Conservation (phyloP, 2,329 filamentous ascomycete species). For the Pochonia chlamydosporia region DNA sequence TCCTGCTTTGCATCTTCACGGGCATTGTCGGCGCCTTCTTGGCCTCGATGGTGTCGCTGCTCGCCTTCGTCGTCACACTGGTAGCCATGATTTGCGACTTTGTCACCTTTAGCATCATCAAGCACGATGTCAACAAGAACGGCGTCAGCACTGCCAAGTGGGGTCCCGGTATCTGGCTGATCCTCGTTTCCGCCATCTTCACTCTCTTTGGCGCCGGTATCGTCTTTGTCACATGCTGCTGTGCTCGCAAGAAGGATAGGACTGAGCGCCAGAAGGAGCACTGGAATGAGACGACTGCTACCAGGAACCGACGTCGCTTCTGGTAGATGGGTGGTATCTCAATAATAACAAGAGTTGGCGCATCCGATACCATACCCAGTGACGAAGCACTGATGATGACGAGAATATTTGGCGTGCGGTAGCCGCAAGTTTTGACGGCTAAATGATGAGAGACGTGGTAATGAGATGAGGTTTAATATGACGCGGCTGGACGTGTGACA, state of each 20-base stretch:
- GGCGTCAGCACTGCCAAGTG: conserved; percentile 40
- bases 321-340: conserved; percentile 9
- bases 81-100: conserved; percentile 51
- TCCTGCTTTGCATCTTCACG: conserved; percentile 47
- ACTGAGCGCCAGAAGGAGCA: conserved; percentile 18
- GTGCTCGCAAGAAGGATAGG: conserved; percentile 33
- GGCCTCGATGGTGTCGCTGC: conserved; percentile 42
- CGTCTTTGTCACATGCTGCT: conserved; percentile 58
- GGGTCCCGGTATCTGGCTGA: conserved; percentile 52
- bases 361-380: no score
- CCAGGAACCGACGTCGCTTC: conserved; percentile 10
- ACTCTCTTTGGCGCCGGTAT: conserved; percentile 49
- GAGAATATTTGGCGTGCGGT: no score
- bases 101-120: conserved; percentile 48
- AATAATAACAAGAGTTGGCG: no score
- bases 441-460: no score
- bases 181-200: conserved; percentile 49
- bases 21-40: conserved; percentile 47
- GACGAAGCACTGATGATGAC: no score
- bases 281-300: conserved; percentile 13
- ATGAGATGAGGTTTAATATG: no score
- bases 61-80: conserved; percentile 45
- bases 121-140: conserved; percentile 47
- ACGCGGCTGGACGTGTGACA: no score
- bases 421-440: no score